These are phyloP conservation scores for Ustilago shanxiensis DNA, from an alignment of 1,284 basidiomycete species.

Conservation along the genomic window DNA sequence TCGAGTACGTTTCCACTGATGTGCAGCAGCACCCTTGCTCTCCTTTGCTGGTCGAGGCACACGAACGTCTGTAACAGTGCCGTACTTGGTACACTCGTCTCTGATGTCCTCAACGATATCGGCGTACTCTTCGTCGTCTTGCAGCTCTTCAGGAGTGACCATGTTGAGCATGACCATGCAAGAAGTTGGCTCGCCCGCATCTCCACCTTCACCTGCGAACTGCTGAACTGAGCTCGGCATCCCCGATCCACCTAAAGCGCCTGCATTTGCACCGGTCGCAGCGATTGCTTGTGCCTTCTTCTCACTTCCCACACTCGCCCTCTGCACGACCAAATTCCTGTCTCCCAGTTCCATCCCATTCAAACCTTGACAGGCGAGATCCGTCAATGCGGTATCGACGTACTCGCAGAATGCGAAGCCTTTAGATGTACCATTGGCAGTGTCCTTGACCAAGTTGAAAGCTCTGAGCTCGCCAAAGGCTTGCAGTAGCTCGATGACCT, in stretches of 20 bases:
- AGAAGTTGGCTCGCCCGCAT: conserved; percentile 73
- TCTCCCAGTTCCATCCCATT: conserved; percentile 99
- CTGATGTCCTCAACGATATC: conserved; percentile 95
- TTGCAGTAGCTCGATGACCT: conserved; percentile 96
- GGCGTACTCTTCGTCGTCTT: conserved; percentile 89
- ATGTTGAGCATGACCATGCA: conserved; percentile 99
- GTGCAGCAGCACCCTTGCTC: conserved; percentile 62
- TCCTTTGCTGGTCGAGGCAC: conserved; percentile 63
- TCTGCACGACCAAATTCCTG: conserved; percentile 94
- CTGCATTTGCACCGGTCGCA: conserved; percentile 69
- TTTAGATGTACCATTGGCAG: conserved; percentile 76
- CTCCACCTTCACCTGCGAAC: conserved; percentile 65
- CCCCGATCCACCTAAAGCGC: conserved; percentile 62
- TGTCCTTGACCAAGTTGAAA: conserved; percentile 96
- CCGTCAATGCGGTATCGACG: conserved; percentile 87
- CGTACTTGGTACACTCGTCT: conserved; percentile 76
- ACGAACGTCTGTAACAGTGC: conserved; percentile 62
- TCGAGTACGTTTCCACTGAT: conserved; percentile 54
- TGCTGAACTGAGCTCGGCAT: conserved; percentile 62
- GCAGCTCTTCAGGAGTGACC: conserved; percentile 93
- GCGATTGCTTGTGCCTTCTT: conserved; percentile 56
- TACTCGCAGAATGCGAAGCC: conserved; percentile 99
- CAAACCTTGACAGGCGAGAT: conserved; percentile 93
- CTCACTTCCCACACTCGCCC: conserved; percentile 83
- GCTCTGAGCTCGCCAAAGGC: conserved; percentile 96